phyloP scores from a whole-genome alignment of 2,329 filamentous ascomycete genomes.

The Trichoderma sp. region DNA sequence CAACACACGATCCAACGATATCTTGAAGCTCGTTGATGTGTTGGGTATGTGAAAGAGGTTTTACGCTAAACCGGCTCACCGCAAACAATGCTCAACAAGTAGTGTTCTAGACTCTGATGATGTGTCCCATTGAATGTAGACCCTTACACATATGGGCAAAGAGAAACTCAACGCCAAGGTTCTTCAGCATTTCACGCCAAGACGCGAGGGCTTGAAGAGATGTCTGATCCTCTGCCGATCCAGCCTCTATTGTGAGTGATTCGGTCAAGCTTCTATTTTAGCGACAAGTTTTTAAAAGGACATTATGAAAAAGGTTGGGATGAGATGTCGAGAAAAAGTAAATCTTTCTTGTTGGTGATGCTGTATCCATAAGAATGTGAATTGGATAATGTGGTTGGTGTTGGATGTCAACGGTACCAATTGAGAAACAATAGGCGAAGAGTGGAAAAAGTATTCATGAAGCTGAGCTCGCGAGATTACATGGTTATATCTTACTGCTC shows the following conservation, averaged over 20 bases:
- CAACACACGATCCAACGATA: background rate
- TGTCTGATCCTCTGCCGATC: background rate
- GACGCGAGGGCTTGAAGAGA: background rate
- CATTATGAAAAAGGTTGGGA: background rate
- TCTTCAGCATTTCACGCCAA: background rate
- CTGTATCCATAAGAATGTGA: background rate
- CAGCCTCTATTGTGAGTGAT: background rate
- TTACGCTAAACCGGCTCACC: background rate
- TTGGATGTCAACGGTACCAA: background rate
- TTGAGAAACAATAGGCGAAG: background rate
- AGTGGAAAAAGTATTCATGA: background rate
- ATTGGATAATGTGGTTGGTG: background rate
- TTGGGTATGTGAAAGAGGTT: background rate
- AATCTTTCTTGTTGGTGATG: background rate
- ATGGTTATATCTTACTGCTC: background rate
- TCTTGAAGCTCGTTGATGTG: background rate
- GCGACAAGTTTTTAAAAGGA: background rate
- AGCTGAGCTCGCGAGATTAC: background rate
- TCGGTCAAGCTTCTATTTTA: background rate
- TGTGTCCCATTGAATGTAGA: background rate
- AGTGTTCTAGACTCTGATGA: background rate
- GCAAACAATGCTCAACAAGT: background rate
- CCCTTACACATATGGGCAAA: background rate
- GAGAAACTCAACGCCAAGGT: background rate
- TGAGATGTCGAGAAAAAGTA: background rate